These are phyloP conservation scores for Colletotrichum ledebouriae DNA, from an alignment of 2,329 filamentous ascomycete species.

Conservation along the genomic window DNA sequence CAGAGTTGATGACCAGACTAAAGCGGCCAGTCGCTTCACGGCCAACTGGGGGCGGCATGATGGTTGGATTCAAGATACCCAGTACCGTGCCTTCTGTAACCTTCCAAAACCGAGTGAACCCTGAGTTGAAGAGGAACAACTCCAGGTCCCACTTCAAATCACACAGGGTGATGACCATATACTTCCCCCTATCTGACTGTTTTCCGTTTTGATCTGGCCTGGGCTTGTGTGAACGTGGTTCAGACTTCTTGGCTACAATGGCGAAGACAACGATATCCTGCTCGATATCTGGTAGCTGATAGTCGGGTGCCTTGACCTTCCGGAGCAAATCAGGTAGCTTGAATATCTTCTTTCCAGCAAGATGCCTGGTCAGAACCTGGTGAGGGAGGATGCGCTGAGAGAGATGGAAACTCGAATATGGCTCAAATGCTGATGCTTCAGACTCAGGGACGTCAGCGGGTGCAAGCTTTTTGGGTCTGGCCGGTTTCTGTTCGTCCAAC, in stretches of 20 bases:
- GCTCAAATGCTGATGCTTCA: conserved; percentile 79
- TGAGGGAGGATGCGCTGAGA: conserved; percentile 88
- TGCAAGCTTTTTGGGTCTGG: conserved; percentile 45
- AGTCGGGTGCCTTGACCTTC: conserved; percentile 85
- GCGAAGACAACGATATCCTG: conserved; percentile 91
- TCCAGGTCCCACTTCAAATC: conserved; percentile 94
- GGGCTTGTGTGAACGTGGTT: conserved; percentile 74
- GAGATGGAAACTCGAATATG: conserved; percentile 87
- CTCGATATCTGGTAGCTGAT: conserved; percentile 84
- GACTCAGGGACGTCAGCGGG: conserved; percentile 56
- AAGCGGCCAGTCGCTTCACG: conserved; percentile 86
- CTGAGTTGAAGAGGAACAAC: conserved; percentile 90
- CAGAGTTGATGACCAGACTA: conserved; percentile 85
- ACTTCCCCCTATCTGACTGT: conserved; percentile 78
- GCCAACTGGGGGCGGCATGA: conserved; percentile 87
- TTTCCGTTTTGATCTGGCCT: conserved; percentile 58
- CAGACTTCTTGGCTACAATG: conserved; percentile 89
- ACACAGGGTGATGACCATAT: conserved; percentile 90
- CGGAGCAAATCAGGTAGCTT: conserved; percentile 85
- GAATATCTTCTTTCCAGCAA: conserved; percentile 83
- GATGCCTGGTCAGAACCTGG: conserved; percentile 80
- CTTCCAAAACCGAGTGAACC: conserved; percentile 94
- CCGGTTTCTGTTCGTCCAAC: conserved; percentile 26
- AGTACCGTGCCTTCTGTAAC: conserved; percentile 91
- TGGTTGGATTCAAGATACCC: conserved; percentile 89